Percentiles rank a stretch among this genome's conserved stretches.
phyloP scores from a whole-genome alignment of 2,329 filamentous ascomycete genomes.

The Trichoderma aggressivum region DNA sequence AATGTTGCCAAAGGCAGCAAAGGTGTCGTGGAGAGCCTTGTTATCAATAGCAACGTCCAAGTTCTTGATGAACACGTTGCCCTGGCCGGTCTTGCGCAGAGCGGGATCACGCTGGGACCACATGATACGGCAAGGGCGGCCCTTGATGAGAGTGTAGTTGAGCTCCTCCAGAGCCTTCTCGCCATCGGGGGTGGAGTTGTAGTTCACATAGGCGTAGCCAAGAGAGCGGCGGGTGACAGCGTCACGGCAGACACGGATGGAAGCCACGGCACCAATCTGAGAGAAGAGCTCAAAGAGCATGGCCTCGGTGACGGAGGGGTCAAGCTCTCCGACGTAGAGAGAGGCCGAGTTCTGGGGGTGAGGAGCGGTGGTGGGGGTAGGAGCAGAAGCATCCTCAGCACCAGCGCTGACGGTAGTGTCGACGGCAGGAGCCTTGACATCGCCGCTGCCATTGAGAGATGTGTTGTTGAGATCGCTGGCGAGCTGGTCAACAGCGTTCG shows the following conservation, averaged over 20 bases:
- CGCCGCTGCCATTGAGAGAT: slow-evolving; percentile 65
- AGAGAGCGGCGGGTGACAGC: slow-evolving; percentile 97
- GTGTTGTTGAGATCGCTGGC: slow-evolving; percentile 72
- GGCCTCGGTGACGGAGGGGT: slow-evolving; percentile 95
- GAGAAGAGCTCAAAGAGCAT: slow-evolving; percentile 99
- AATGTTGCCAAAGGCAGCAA: slow-evolving; percentile 98
- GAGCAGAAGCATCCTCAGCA: slow-evolving; percentile 59
- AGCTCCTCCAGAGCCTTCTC: slow-evolving; percentile 98
- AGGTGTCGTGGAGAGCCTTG: slow-evolving; percentile 99
- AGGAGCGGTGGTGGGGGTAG: slow-evolving; percentile 69
- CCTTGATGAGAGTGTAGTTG: slow-evolving; percentile 99
- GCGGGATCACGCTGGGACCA: slow-evolving; percentile 99
- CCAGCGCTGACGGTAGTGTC: slow-evolving; percentile 67
- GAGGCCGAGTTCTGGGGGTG: slow-evolving; percentile 93
- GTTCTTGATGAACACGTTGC: slow-evolving; percentile 99
- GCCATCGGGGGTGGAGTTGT: slow-evolving; percentile 94
- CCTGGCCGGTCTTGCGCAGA: slow-evolving; percentile 97
- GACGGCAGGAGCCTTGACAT: slow-evolving; percentile 63
- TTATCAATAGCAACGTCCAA: slow-evolving; percentile 98
- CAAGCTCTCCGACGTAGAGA: slow-evolving; percentile 98
- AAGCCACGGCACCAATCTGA: slow-evolving; percentile 96
- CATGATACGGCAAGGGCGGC: slow-evolving; percentile 99
- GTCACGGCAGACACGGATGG: slow-evolving; percentile 99
- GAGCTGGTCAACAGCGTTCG: slow-evolving; percentile 73
- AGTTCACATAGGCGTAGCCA: slow-evolving; percentile 99